These are phyloP conservation scores for Orbilia javanica DNA, from an alignment of 2,329 filamentous ascomycete genomes.

Conservation along the genomic window DNA sequence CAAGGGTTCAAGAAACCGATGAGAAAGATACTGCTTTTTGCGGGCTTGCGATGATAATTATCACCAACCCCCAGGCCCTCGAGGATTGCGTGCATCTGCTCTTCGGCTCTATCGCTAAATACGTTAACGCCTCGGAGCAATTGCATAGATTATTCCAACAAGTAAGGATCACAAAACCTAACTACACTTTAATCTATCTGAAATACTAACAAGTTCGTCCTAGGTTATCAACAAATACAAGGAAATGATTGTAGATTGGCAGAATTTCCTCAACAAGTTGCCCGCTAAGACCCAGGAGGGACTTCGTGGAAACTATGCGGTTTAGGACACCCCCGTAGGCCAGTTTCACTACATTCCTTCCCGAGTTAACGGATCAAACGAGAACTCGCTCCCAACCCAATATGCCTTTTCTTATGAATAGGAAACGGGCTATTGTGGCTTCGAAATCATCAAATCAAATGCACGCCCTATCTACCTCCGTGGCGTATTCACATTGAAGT, in stretches of 20 bases:
- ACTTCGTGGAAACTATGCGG: constrained; percentile 19
- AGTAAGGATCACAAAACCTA: constrained; percentile 68
- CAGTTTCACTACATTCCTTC: background rate
- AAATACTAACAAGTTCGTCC: constrained; percentile 15
- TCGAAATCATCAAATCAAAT: background rate
- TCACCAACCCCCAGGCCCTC: constrained; percentile 90
- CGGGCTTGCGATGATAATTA: constrained; percentile 87
- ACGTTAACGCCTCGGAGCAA: constrained; percentile 76
- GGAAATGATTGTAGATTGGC: constrained; percentile 17
- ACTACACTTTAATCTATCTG: background rate
- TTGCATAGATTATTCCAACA: constrained; percentile 80
- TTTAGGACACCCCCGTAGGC: constrained; percentile 18
- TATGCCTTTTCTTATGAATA: constrained; percentile 19
- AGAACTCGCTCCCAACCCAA: background rate
- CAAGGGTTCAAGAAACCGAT: constrained; percentile 85
- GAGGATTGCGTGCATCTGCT: constrained; percentile 85
- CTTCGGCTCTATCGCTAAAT: constrained; percentile 85
- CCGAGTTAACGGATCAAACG: background rate
- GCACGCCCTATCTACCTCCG: background rate
- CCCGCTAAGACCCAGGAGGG: constrained; percentile 24
- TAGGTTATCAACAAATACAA: constrained; percentile 46
- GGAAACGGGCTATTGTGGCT: background rate
- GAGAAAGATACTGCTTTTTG: constrained; percentile 95
- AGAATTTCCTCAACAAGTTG: constrained; percentile 4
- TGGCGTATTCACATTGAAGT: background rate